phyloP scores from a whole-genome alignment of 75 land plant genomes.

The Gnetum montanum region DNA sequence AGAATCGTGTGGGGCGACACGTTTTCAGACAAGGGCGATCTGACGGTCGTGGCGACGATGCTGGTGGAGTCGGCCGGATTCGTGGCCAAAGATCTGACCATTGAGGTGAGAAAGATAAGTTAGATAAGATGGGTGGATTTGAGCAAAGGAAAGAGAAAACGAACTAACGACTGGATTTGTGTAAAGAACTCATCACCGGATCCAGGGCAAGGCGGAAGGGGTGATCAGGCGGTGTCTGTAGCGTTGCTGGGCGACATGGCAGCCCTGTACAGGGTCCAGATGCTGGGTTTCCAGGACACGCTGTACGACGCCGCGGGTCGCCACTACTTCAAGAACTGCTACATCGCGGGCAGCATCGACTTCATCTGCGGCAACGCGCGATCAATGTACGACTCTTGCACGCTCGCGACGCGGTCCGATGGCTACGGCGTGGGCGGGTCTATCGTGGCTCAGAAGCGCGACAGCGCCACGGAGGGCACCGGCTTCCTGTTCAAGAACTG shows the following conservation, averaged over 20 bases:
- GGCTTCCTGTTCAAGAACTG: no score
- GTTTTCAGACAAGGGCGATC: no score
- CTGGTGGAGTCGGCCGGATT: no score
- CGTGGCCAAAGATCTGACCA: no score
- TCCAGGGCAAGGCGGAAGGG: conserved; percentile 37
- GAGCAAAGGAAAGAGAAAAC: no score
- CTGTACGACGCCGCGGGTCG: conserved; percentile 63
- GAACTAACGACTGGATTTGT: no score
- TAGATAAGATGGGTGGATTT: no score
- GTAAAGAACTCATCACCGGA: conserved; percentile 50
- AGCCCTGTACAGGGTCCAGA: conserved; percentile 39
- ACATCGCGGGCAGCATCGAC: conserved; percentile 72
- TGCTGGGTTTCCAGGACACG: conserved; percentile 72
- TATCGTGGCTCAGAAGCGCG: not conserved
- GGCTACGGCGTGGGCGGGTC: not conserved
- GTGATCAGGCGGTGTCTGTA: conserved; percentile 70
- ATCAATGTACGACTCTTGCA: conserved; percentile 56
- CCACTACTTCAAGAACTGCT: conserved; percentile 60
- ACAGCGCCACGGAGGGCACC: no score
- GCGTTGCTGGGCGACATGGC: conserved; percentile 64
- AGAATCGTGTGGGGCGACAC: no score
- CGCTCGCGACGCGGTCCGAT: not conserved
- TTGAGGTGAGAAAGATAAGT: no score
- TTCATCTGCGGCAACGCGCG: conserved; percentile 72
- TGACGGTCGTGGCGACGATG: no score